Evolutionary conservation across 129 eudicot genomes (phyloP).

Genomic region (Apium graveolens): DNA sequence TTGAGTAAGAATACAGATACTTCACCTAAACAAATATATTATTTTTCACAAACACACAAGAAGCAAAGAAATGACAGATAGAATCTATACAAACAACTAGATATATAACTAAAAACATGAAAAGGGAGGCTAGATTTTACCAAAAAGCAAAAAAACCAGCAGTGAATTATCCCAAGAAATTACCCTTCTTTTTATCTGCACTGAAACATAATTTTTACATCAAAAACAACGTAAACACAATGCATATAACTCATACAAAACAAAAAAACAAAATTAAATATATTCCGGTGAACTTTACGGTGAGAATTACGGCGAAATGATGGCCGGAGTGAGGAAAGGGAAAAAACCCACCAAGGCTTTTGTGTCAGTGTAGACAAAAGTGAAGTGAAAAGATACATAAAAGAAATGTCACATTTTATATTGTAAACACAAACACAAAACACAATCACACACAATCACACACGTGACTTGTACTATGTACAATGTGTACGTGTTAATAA

Average conservation of each 20-base stretch:
- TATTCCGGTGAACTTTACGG: constrained; percentile 1
- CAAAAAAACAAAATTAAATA: not conserved
- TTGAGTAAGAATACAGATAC: not conserved
- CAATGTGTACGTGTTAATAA: not conserved
- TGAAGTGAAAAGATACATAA: not conserved
- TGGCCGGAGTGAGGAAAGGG: not conserved
- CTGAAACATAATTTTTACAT: not conserved
- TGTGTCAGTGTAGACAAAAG: not conserved
- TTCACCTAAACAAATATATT: not conserved
- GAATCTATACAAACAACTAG: not conserved
- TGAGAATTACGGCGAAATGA: not conserved
- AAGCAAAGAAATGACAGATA: not conserved
- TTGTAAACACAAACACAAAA: no score
- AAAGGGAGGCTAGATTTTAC: not conserved
- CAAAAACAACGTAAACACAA: not conserved
- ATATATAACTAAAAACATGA: not conserved
- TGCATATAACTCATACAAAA: not conserved
- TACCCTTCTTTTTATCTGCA: not conserved
- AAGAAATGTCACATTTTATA: not conserved
- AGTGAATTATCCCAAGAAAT: not conserved
- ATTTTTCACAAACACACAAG: not conserved
- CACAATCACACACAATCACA: no score
- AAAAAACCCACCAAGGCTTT: not conserved
- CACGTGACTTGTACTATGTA: not conserved
- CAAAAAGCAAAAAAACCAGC: not conserved